phyloP scores from a whole-genome alignment of 2,329 filamentous ascomycete genomes.

The Hymenotorrendiella dingleyae region DNA sequence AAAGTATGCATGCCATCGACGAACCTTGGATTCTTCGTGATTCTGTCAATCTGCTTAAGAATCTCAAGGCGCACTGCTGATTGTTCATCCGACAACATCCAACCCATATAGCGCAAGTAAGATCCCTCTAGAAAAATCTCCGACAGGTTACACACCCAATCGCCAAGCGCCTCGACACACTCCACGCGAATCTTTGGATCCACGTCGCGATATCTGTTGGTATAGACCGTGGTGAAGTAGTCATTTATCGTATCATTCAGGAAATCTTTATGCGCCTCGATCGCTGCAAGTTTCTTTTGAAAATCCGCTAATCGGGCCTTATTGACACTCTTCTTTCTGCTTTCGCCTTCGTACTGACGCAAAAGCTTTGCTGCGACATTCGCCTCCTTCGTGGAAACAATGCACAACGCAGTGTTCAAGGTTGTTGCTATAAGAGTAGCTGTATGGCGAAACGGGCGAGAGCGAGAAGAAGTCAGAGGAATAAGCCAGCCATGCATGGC shows the following conservation, averaged over 20 bases:
- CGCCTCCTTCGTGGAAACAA: conserved; percentile 64
- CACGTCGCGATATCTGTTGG: conserved; percentile 91
- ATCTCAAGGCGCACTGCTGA: conserved; percentile 76
- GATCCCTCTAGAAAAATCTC: conserved; percentile 85
- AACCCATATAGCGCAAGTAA: conserved; percentile 89
- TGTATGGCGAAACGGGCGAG: conserved; percentile 90
- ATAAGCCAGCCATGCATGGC: conserved; percentile 87
- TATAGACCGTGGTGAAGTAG: conserved; percentile 87
- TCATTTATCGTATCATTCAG: conserved; percentile 68
- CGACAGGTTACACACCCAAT: conserved; percentile 81
- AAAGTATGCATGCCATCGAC: conserved; percentile 76
- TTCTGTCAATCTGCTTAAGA: conserved; percentile 70
- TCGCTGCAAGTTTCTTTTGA: conserved; percentile 58
- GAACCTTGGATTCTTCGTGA: conserved; percentile 77
- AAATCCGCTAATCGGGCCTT: conserved; percentile 71
- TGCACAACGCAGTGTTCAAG: conserved; percentile 72
- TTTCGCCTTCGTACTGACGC: conserved; percentile 73
- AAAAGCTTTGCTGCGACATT: conserved; percentile 68
- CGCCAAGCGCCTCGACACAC: conserved; percentile 78
- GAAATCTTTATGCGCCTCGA: conserved; percentile 42
- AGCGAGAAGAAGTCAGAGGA: conserved; percentile 81
- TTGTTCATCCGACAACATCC: conserved; percentile 83
- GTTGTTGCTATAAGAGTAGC: conserved; percentile 79
- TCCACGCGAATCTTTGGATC: conserved; percentile 85
- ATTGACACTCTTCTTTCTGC: conserved; percentile 67